Evolutionary conservation across 345 rosid genomes (phyloP).

Genomic region (Mercurialis annua): DNA sequence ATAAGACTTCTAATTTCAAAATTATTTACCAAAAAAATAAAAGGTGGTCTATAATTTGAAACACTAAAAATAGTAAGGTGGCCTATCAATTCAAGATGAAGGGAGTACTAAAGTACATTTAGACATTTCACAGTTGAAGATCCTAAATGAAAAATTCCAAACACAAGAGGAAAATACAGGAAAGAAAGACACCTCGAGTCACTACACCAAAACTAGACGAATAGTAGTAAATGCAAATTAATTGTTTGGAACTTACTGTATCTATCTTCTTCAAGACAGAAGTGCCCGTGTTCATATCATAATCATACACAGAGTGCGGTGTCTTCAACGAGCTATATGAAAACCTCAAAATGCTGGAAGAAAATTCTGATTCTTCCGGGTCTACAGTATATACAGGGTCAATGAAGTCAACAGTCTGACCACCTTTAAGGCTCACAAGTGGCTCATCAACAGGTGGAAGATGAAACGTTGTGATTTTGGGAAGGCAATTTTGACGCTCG

Average conservation of each 20-base stretch:
- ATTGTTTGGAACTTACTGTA: conserved; percentile 46
- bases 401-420: conserved; percentile 59
- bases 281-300: conserved; percentile 69
- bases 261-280: conserved; percentile 80
- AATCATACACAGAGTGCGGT: conserved; percentile 74
- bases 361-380: conserved; percentile 49
- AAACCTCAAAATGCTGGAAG: conserved; percentile 69
- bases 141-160: too few species aligned
- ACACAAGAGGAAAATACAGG: not conserved
- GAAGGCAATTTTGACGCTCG: conserved; percentile 80
- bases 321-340: conserved; percentile 78
- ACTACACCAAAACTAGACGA: not conserved
- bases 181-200: not conserved
- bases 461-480: conserved; percentile 51
- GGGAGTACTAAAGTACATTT: too few species aligned
- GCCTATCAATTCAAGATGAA: too few species aligned
- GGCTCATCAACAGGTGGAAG: conserved; percentile 75
- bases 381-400: conserved; percentile 69
- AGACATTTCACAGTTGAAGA: too few species aligned
- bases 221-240: not conserved
- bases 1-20: too few species aligned
- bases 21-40: too few species aligned
- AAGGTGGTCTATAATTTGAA: too few species aligned
- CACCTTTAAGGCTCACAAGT: conserved; percentile 56
- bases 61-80: too few species aligned